Evolutionary conservation across 2,329 filamentous ascomycete genomes (phyloP).

Genomic region (Colletotrichum truncatum): DNA sequence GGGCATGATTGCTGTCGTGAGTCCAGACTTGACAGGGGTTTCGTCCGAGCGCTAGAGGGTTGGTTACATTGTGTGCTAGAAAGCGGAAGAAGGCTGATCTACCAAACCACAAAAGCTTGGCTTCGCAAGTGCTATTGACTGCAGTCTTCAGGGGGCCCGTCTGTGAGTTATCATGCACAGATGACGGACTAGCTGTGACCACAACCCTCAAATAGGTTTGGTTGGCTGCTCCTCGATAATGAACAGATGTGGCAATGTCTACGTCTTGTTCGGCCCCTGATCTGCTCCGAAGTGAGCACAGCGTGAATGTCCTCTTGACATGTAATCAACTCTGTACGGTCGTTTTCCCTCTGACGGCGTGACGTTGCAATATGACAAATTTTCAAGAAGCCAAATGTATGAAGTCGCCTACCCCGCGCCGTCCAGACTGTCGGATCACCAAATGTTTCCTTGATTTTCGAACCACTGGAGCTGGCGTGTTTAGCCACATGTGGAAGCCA

Average conservation of each 20-base stretch:
- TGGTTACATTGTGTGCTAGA: slow-evolving; percentile 1
- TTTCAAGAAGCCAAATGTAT: background rate
- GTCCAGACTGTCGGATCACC: slow-evolving; percentile 14
- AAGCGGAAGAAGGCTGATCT: slow-evolving; percentile 8
- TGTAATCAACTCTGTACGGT: too few species aligned
- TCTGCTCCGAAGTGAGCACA: background rate
- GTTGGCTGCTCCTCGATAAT: background rate
- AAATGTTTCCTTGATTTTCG: slow-evolving; percentile 8
- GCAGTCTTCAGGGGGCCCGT: slow-evolving; percentile 3
- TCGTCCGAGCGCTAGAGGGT: background rate
- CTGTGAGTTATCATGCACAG: slow-evolving; percentile 6
- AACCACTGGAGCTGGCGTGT: background rate
- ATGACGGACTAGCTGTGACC: background rate
- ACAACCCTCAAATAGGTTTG: too few species aligned
- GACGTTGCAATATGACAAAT: background rate
- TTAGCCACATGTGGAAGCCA: slow-evolving; percentile 3
- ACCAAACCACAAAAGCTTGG: slow-evolving; percentile 18
- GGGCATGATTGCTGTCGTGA: background rate
- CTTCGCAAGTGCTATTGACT: background rate
- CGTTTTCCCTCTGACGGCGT: too few species aligned
- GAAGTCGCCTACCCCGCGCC: slow-evolving; percentile 1
- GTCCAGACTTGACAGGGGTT: background rate
- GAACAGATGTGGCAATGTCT: background rate
- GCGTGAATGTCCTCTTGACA: too few species aligned
- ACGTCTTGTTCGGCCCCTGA: background rate